Evolutionary conservation across 176 grass and related monocot genomes (phyloP).

Genomic region (barley (Hordeum vulgare)): DNA sequence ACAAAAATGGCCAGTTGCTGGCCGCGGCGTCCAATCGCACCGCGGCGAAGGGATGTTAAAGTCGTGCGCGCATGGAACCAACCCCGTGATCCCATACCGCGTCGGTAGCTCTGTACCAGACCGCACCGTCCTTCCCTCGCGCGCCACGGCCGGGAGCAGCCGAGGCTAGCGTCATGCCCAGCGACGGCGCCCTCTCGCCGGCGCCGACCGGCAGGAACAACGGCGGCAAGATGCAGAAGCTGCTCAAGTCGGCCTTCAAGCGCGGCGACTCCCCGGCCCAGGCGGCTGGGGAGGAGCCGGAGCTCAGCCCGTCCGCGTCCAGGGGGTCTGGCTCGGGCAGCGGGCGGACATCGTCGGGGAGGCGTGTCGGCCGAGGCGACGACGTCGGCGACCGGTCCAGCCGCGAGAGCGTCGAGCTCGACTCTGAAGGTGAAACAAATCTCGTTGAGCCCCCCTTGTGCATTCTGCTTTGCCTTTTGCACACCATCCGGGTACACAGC

Average conservation of each 20-base stretch:
- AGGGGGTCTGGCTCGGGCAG: slow-evolving; percentile 24
- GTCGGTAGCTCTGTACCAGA: background rate
- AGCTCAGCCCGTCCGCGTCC: slow-evolving; percentile 24
- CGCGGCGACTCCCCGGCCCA: slow-evolving; percentile 19
- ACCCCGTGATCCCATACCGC: background rate
- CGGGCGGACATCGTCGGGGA: slow-evolving; percentile 15
- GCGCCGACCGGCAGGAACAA: slow-evolving; percentile 9
- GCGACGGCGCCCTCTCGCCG: background rate
- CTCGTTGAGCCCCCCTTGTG: background rate
- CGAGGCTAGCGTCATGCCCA: background rate
- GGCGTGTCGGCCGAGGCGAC: background rate
- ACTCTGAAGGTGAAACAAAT: slow-evolving; percentile 25
- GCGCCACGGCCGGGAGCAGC: background rate
- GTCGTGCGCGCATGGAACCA: background rate
- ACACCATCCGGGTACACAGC: too few relatives aligned
- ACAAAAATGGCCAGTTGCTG: background rate
- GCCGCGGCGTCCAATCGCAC: background rate
- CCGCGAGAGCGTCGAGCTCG: slow-evolving; percentile 36
- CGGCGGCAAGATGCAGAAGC: slow-evolving; percentile 38
- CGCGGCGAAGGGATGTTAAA: background rate
- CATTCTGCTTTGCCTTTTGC: background rate
- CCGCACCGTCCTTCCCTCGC: background rate
- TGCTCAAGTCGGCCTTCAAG: slow-evolving; percentile 62
- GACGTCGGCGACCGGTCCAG: slow-evolving; percentile 32
- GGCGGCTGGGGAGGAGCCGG: slow-evolving; percentile 15